These are phyloP conservation scores for Dioszegia aurantiaca DNA, from an alignment of 768 basidiomycete species.

Conservation along the genomic window DNA sequence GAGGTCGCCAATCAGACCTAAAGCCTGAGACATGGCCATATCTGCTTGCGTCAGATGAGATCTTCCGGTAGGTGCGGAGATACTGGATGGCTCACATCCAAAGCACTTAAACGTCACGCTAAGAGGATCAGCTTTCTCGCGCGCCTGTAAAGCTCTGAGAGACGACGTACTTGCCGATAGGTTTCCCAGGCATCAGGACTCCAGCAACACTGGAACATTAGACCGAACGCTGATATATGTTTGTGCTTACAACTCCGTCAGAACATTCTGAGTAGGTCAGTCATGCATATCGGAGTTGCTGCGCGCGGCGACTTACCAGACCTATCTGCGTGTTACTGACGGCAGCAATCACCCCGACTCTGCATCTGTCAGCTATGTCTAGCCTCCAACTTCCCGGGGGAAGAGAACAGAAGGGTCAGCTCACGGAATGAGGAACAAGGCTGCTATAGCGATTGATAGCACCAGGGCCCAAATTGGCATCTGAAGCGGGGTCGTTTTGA, in stretches of 20 bases:
- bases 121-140: conserved; percentile 12
- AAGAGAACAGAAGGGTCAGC: conserved; percentile 5
- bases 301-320: conserved; percentile 29
- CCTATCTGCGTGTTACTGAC: conserved; percentile 52
- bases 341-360: conserved; percentile 50
- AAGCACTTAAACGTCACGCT: conserved; percentile 51
- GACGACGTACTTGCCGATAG: conserved; percentile 52
- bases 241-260: conserved; percentile 50
- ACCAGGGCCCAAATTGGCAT: conserved; percentile 52
- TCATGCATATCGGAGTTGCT: neutral
- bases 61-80: too few relatives aligned
- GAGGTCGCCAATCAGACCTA: conserved; percentile 46
- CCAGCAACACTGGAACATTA: conserved; percentile 46
- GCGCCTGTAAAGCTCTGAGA: too few relatives aligned
- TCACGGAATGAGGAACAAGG: conserved; percentile 48
- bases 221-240: neutral
- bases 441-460: conserved; percentile 46
- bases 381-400: neutral
- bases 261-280: conserved; percentile 47
- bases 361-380: too few relatives aligned
- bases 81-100: conserved; percentile 30
- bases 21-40: conserved; percentile 52
- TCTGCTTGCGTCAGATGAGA: conserved; percentile 27
- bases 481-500: conserved; percentile 48
- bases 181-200: conserved; percentile 50